Base-by-base conservation (phyloP, 331 rosid genomes). In the Acacia pycnantha region DNA sequence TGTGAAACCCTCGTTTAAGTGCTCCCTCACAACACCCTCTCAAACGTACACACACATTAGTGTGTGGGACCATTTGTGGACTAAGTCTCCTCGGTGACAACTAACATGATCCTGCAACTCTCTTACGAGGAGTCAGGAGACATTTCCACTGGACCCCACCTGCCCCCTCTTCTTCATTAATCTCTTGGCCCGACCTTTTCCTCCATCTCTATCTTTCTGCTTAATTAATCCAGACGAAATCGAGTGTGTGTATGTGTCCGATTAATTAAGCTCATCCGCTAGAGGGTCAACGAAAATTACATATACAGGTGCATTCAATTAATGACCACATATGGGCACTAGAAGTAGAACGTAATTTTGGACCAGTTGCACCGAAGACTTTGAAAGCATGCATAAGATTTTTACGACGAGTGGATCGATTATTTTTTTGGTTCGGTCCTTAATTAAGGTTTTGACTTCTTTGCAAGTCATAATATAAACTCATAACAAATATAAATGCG, bases 1-100 rank as follows among this genome's bases (percentile, higher is more conserved):
- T 85, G 97, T 91, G 95, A 90, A 90, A 88, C 53, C 84, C 90
- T 88, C 79, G 81, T 85, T 85, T 86, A 91, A 83, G 59, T 87
- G 90, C 91, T 84, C 87, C 94, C 94, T 83, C 12, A 48, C 73
- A 82, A 29, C 77, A 80, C 86, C 79, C 87, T 79, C 44, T 70
- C 31, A 82, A 70, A 61, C 77, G 79, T 74, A 82, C 88, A 91
- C 50, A 72, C 72, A 75, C 77, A 75, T 47, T 46, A 53, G 81
- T 47, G 70, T 66, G 56, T 27, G 83, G 90, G 94, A 84, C 90
- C 93, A 85, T 85, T 76, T 46, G 53, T 84, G 87, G 83, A 82
- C 37, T 62, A 24, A 69, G 73, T 81, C 89, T 81, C 88, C 83
- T 74, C 56, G 64, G 64, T 91, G 92, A 91, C 97, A 91, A 79